Conservation (phyloP, 306 rosid genomes). For the Hippophae tibetana region DNA sequence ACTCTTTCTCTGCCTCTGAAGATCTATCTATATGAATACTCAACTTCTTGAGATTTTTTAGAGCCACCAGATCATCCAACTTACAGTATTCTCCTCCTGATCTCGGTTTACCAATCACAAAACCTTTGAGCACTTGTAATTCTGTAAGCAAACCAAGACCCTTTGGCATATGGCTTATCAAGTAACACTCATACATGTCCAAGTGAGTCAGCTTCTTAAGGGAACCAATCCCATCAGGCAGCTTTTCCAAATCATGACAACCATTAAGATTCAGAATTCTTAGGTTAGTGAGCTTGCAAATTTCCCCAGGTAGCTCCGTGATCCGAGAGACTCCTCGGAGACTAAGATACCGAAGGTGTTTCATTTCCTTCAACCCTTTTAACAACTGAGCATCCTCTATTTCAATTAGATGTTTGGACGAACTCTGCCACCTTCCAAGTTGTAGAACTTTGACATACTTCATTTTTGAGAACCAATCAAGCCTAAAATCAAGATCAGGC, state of each 20-base stretch:
- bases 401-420: conserved; percentile 2
- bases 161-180: conserved; percentile 20
- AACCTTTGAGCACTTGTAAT: conserved; percentile 24
- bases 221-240: conserved; percentile 20
- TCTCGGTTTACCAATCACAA: conserved; percentile 1
- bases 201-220: conserved; percentile 19
- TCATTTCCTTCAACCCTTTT: conserved; percentile 20
- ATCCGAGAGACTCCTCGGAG: conserved; percentile 20
- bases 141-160: conserved; percentile 11
- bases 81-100: not conserved
- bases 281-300: conserved; percentile 15
- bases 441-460: conserved; percentile 12
- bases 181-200: conserved; percentile 23
- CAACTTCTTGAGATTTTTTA: conserved; percentile 11
- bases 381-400: conserved; percentile 15
- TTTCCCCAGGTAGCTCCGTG: conserved; percentile 16
- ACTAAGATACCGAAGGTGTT: conserved; percentile 8
- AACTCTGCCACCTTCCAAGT: conserved; percentile 18
- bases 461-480: conserved; percentile 20
- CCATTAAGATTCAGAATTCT: conserved; percentile 26
- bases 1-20: not conserved
- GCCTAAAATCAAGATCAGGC: conserved; percentile 7
- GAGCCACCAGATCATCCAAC: conserved; percentile 1
- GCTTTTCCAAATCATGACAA: conserved; percentile 15
- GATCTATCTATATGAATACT: conserved; percentile 7